Evolutionary conservation across 208 protist genomes (phyloP), one percentile per base, ranked within the genome.

Genomic region (Trypanosomatidae sp.): DNA sequence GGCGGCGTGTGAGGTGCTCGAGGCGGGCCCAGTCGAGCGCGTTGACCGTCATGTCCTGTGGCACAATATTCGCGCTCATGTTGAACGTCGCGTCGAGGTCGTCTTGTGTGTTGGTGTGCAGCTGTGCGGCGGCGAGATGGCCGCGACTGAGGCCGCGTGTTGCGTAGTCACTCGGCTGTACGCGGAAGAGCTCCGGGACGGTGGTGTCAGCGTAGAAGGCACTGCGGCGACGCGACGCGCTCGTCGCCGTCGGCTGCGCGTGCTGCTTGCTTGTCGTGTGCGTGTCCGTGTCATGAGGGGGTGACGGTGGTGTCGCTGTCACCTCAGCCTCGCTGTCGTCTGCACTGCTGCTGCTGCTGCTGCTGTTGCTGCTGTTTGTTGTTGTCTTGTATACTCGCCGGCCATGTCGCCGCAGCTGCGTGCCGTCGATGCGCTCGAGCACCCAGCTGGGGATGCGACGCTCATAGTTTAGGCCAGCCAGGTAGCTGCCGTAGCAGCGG

Each of bases 1-100:
- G 58, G 24, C 53, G 61, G n/a, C 59, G 52, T 24, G 63, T 77
- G 35, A 92, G 63, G 21, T 56, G 49, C 62, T 92, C 83, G 22
- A 92, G 47, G 10, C 83, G 71, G 39, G 77, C 45, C 79, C 83
- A 92, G 50, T 92, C 83, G 44, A 72, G 33, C 21, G 72, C 75
- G 55, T 92, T 92, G 52, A 75, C 40, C 26, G 78, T 83, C 71
- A 80, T 86, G 55, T 88, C 78, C 58, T 92, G 83, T 40, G 83
- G 83, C 7, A 88, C 72, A 28, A 88, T 77, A 60, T 92, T 92
- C 11, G 77, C 76, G 48, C 67, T 88, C 67, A 92, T 77, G 52
- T 87, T 86, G 52, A 92, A 92, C 16, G 83, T 92, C 11, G 57
- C 43, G 39, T 83, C 57, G 63, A 92, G 65, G 44, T 87, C 74